A percentile compares a stretch with the other conserved stretches of the same genome.
phyloP scores from a whole-genome alignment of 2,329 filamentous ascomycete species.

The Ophiocordyceps unilateralis region DNA sequence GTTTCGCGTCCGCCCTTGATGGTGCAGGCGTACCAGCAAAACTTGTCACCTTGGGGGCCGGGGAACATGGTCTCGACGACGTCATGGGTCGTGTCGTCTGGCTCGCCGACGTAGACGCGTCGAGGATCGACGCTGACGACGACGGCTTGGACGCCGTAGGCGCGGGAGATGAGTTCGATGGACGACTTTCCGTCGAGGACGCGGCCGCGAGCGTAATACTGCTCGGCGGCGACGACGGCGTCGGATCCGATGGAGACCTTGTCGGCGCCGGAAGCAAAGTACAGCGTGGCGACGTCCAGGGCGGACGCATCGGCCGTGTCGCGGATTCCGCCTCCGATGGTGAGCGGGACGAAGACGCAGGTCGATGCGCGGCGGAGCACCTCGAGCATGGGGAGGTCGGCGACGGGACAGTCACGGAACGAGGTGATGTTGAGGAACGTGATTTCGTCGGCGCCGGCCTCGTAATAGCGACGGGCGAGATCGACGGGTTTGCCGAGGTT shows the following conservation, averaged over 20 bases:
- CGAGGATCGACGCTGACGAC: constrained; percentile 92
- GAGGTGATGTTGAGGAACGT: constrained; percentile 98
- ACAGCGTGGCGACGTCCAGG: constrained; percentile 85
- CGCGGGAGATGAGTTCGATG: constrained; percentile 84
- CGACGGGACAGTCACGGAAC: constrained; percentile 86
- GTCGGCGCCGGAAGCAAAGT: constrained; percentile 93
- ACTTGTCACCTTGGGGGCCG: constrained; percentile 59
- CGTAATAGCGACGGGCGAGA: constrained; percentile 85
- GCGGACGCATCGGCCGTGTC: constrained; percentile 86
- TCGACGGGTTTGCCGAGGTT: constrained; percentile 96
- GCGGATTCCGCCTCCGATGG: constrained; percentile 86
- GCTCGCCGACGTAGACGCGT: constrained; percentile 65
- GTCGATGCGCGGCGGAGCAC: constrained; percentile 71
- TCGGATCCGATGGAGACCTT: constrained; percentile 96
- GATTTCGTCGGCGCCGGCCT: constrained; percentile 90
- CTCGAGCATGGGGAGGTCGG: constrained; percentile 91
- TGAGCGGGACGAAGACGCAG: constrained; percentile 90
- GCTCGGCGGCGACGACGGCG: constrained; percentile 81
- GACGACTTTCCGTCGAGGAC: constrained; percentile 66
- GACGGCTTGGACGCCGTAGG: constrained; percentile 92
- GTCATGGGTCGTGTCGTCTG: constrained; percentile 53
- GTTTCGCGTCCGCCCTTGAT: constrained; percentile 90
- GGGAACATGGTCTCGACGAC: constrained; percentile 53
- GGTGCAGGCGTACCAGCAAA: constrained; percentile 96
- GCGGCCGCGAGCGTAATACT: constrained; percentile 59